Base-by-base conservation (phyloP, 2,329 filamentous ascomycete species). In the Aspergillus sclerotialis region DNA sequence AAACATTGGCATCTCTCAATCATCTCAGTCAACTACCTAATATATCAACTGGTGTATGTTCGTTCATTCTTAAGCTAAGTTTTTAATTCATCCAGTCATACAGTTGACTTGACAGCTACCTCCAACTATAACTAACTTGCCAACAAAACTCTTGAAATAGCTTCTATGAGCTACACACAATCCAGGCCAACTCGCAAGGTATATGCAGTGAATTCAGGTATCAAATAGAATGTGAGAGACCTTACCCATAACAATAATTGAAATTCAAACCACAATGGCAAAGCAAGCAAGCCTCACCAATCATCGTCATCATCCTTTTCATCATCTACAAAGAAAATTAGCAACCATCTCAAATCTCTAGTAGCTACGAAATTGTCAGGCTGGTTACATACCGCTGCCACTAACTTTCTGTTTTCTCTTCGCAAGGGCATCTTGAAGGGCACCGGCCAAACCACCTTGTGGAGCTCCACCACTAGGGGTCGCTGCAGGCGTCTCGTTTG, bases 361-460 rank as follows among this genome's bases (percentile, higher is more conserved):
- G 9, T 32, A 11, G 7, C 13, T n/a, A 12, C 6, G 4, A 1
- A 27, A 18, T 14, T 14, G 18, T 23, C 5, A 19, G 37, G 35
- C 32, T 7, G 33, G 33, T 28, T 10, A 82, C 85, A 78, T 78
- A 95, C 90, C 90, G 72, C 86, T 94, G 60, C 85, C 82, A 65
- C 85, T 86, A 58, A 95, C 90, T 72, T 94, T 94, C 63, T 87
- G 79, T 70, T 95, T 95, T 61, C 90, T 75, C 66, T 85, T 84
- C 55, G 82, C 78, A 50, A 89, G 63, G 37, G 82, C 84, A 40
- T 78, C 82, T 39, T 85, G 85, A 49, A 94, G 66, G 30, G 87
- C 89, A 65, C 83, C 86, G 14, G 87, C 86, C 73, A 95, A 77
- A 23, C 78, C 80, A 36, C 79, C 66, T 28, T 63, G 65, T 37